Base-by-base conservation (phyloP, 192 early-diverging fungal genomes). In the Globomyces pollinis-pini region DNA sequence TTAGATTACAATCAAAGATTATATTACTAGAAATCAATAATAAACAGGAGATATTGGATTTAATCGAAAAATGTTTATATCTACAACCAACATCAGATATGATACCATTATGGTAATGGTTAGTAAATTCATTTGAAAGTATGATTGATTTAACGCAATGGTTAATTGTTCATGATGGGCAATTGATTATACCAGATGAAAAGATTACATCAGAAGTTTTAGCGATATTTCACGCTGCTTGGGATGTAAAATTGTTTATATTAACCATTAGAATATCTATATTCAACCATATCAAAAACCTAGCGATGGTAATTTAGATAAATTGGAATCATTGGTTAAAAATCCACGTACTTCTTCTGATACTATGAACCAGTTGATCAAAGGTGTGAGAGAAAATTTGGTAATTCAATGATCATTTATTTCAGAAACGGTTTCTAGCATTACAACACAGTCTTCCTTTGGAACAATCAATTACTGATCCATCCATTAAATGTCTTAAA, bases 311-410 rank as follows among this genome's bases (percentile, higher is more conserved):
- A 52, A 15, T n/a, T 18, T 16, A 6, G 21, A 6, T 7, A 7
- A 34, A 7, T 32, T 52, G 6, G 21, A 3, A 24, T 16, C n/a
- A 1, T 16, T 52, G 15, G 26, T 36, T 12, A 12, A 16, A 7
- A 36, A 52, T 26, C 50, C 50, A 52, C 9, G 50, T 9, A 20
- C 50, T 24, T 52, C 50, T 24, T 24, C 18, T 18, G 50, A 52
- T 36, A 20, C 21, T 36, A n/a, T 52, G n/a, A 7, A 15, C 23
- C 50, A 52, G n/a, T 16, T 52, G 6, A 18, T 12, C 4, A 52
- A 52, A 36, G 50, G 18, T 16, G 21, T 36, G 0, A 34, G 26
- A 7, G 50, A 52, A 7, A 52, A 52, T 36, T 13, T 52, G 38
- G 15, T 39, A 15, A 39, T n/a, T n/a, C n/a, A n/a, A n/a, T n/a